Evolutionary conservation across 2,329 filamentous ascomycete genomes (phyloP).

Genomic region (Neonectria hederae): DNA sequence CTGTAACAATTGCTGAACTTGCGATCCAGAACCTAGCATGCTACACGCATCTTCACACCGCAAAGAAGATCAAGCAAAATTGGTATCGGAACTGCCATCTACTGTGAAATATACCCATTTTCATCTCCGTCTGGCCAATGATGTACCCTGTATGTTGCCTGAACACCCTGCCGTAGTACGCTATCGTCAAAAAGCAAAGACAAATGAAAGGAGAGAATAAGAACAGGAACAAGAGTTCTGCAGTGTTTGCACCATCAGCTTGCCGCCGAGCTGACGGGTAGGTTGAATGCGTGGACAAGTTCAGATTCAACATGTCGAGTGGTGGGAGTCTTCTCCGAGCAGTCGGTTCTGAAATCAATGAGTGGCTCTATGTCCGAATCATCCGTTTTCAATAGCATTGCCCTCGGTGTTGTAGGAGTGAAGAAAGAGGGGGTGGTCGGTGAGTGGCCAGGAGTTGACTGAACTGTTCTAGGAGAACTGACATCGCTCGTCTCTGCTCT

Average conservation of each 20-base stretch:
- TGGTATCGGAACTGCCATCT: not conserved
- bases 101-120: not conserved
- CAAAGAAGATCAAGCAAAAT: not conserved
- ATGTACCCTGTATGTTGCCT: not conserved
- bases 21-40: not conserved
- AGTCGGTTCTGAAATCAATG: conserved; percentile 3
- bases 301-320: not conserved
- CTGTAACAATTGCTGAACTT: not conserved
- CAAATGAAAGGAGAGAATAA: too few relatives aligned
- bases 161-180: not conserved
- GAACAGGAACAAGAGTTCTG: not conserved
- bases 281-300: not conserved
- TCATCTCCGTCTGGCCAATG: not conserved
- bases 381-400: conserved; percentile 34
- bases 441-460: conserved; percentile 26
- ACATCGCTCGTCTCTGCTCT: conserved; percentile 29
- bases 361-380: conserved; percentile 18
- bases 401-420: conserved; percentile 44
- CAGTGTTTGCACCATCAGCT: not conserved
- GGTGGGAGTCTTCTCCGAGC: conserved; percentile 2
- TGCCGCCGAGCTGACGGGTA: not conserved
- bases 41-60: not conserved
- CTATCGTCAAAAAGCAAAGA: not conserved
- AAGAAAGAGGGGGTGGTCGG: conserved; percentile 34
- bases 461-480: conserved; percentile 22